These are phyloP conservation scores for Fusarium chaquense DNA, from an alignment of 2,329 filamentous ascomycete genomes.

Conservation along the genomic window DNA sequence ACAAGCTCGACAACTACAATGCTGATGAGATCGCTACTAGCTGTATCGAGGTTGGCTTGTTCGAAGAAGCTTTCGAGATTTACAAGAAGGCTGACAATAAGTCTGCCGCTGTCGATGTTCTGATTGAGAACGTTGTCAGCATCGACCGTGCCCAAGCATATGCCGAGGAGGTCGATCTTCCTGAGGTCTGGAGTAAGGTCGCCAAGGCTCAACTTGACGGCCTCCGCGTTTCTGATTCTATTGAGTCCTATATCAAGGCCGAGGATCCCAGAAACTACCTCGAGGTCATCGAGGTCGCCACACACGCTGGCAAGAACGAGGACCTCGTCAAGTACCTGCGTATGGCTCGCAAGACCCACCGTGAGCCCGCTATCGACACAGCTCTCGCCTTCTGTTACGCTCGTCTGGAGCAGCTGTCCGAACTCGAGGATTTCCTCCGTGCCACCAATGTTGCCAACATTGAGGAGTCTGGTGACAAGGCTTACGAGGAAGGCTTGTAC, in stretches of 20 bases:
- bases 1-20: slow-evolving; percentile 88
- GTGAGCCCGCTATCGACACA: slow-evolving; percentile 94
- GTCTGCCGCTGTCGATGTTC: slow-evolving; percentile 85
- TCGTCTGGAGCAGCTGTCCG: slow-evolving; percentile 87
- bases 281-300: slow-evolving; percentile 96
- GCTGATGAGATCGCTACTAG: slow-evolving; percentile 92
- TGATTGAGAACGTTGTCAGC: slow-evolving; percentile 96
- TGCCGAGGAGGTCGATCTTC: slow-evolving; percentile 91
- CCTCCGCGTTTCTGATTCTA: slow-evolving; percentile 89
- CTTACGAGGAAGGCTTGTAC: slow-evolving; percentile 92
- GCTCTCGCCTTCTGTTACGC: slow-evolving; percentile 94
- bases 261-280: slow-evolving; percentile 91
- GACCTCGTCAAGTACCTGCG: slow-evolving; percentile 96
- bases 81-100: slow-evolving; percentile 98
- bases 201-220: slow-evolving; percentile 98
- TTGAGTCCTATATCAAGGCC: slow-evolving; percentile 97
- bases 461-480: slow-evolving; percentile 97
- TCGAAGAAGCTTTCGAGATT: slow-evolving; percentile 97
- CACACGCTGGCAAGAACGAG: slow-evolving; percentile 95
- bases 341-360: slow-evolving; percentile 97
- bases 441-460: slow-evolving; percentile 94
- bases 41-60: slow-evolving; percentile 93
- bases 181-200: slow-evolving; percentile 98
- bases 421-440: slow-evolving; percentile 96
- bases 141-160: slow-evolving; percentile 97